Base-by-base conservation (phyloP, 2,329 filamentous ascomycete genomes). In the Botrytis tulipae region DNA sequence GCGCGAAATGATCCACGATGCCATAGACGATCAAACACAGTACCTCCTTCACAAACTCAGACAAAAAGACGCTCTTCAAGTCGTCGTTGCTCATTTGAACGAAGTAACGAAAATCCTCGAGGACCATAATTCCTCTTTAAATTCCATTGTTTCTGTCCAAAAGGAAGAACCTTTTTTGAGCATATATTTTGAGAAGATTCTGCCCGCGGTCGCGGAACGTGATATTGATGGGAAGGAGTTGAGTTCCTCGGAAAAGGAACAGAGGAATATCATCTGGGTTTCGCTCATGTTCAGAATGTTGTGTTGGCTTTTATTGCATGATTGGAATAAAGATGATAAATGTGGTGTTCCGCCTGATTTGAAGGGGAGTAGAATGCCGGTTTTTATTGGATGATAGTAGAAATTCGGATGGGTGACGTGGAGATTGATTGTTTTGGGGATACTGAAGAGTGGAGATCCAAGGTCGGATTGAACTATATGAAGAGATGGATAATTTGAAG, bases 291-390 rank as follows among this genome's bases (percentile, higher is more conserved):
- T 89, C 75, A 81, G 87, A 40, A 89, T 89, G 87, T 82, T 89
- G 37, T 88, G 87, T 78, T 89, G 87, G 88, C 79, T 89, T 70
- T 83, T 86, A 80, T 80, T 89, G 74, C 87, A 89, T 76, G 86
- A 89, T 76, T 89, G 89, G 70, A 82, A 87, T 78, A 86, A 86
- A 77, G 82, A 84, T 74, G 87, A 89, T 72, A 82, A 86, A 16
- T 86, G 88, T 78, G 79, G 86, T 4, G 81, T 84, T 62, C 87
- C 87, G 79, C 86, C 85, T 74, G 86, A 88, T 80, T 80, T 89
- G 7, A 77, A 85, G 48, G 87, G 86, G 2, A 89, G 85, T 75
- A 84, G 87, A 7, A 83, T 89, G 82, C 87, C 87, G 0, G 86
- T 89, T 16, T 89, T 87, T 74, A 86, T 89, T 76, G 81, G 84